These are phyloP conservation scores for Asterophora lycoperdoides DNA, from an alignment of 768 basidiomycete species.

Conservation along the genomic window DNA sequence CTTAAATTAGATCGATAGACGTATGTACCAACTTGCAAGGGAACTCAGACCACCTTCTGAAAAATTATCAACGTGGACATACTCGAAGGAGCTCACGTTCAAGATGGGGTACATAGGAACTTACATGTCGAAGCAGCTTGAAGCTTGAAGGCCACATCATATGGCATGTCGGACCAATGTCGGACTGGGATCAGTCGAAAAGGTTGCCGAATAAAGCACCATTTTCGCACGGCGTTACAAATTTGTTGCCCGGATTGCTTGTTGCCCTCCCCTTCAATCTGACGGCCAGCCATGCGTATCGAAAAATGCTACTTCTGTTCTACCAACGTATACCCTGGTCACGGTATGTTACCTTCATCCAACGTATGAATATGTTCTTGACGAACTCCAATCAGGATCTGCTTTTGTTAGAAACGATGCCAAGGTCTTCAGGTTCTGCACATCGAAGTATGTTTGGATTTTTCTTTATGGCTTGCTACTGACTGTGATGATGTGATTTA, in stretches of 20 bases:
- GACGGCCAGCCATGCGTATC: slow-evolving; percentile 63
- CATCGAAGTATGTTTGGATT: slow-evolving; percentile 67
- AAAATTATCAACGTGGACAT: too few species aligned
- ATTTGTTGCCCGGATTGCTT: neutral
- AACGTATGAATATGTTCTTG: neutral
- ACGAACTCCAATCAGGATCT: slow-evolving; percentile 46
- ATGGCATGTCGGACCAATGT: too few species aligned
- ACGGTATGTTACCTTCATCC: slow-evolving; percentile 49
- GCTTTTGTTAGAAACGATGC: slow-evolving; percentile 98
- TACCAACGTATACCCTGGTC: slow-evolving; percentile 93
- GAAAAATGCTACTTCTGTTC: slow-evolving; percentile 99
- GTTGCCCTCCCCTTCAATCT: neutral
- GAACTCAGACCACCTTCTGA: too few species aligned
- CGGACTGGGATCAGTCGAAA: too few species aligned
- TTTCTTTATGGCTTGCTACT: neutral
- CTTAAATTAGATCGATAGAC: neutral
- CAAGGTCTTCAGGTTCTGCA: slow-evolving; percentile 97
- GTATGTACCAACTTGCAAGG: too few species aligned
- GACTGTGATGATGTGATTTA: neutral
- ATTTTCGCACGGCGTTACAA: slow-evolving; percentile 13
- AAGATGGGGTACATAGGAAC: too few species aligned
- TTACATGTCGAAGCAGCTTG: too few species aligned
- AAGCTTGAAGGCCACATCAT: too few species aligned
- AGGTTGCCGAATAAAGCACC: neutral
- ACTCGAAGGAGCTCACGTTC: too few species aligned